A percentile compares a stretch with the other conserved stretches of the same genome.
These are phyloP conservation scores for Boletus pseudopeckii DNA, from an alignment of 768 basidiomycete genomes.

Conservation along the genomic window DNA sequence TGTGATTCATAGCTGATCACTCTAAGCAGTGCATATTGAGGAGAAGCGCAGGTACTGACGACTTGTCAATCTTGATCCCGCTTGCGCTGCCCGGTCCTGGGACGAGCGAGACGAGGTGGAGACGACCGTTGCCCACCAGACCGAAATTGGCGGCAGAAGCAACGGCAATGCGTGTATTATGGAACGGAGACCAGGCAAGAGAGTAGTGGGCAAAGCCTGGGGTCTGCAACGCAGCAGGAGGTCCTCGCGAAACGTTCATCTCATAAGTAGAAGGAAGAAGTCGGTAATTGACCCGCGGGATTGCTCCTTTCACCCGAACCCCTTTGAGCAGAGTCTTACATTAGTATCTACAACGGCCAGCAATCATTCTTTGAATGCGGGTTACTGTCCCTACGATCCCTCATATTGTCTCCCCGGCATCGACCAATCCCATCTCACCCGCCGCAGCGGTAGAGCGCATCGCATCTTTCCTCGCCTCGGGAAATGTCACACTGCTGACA, in stretches of 20 bases:
- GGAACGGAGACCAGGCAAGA: conserved; percentile 84
- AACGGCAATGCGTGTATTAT: conserved; percentile 67
- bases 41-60: conserved; percentile 44
- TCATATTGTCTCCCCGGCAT: conserved; percentile 41
- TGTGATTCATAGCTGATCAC: conserved; percentile 75
- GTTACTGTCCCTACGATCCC: conserved; percentile 76
- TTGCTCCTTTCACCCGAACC: not conserved
- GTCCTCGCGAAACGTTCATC: conserved; percentile 36
- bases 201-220: conserved; percentile 84
- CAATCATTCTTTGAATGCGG: conserved; percentile 49
- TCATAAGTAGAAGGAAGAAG: not conserved
- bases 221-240: conserved; percentile 59
- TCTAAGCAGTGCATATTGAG: conserved; percentile 7
- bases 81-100: conserved; percentile 45
- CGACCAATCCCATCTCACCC: conserved; percentile 38
- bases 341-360: too few relatives aligned
- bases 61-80: conserved; percentile 57
- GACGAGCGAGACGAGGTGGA: conserved; percentile 60
- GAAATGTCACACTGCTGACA: conserved; percentile 74
- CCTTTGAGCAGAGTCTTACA: not conserved
- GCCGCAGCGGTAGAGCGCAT: conserved; percentile 59
- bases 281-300: not conserved
- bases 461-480: conserved; percentile 59
- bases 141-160: conserved; percentile 93
- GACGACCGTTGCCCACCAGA: conserved; percentile 90